These are phyloP conservation scores for Fennellomyces sp. DNA, from an alignment of 371 early-diverging fungal species.

Conservation along the genomic window DNA sequence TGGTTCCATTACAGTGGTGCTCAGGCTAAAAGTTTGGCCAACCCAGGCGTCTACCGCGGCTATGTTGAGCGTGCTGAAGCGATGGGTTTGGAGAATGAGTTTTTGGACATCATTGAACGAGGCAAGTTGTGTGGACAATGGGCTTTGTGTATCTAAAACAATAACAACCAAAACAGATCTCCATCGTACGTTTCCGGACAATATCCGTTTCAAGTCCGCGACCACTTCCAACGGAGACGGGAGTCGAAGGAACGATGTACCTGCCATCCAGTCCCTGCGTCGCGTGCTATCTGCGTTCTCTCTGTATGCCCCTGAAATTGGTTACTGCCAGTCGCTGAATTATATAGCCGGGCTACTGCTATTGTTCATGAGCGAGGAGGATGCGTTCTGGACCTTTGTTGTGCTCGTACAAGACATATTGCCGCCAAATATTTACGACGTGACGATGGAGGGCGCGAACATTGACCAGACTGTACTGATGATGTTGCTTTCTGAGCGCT, in stretches of 20 bases:
- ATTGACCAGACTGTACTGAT: slow-evolving; percentile 82
- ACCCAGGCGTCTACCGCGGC: slow-evolving; percentile 65
- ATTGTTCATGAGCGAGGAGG: slow-evolving; percentile 76
- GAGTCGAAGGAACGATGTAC: slow-evolving; percentile 13
- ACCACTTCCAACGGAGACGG: not conserved
- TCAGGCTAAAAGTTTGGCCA: slow-evolving; percentile 59
- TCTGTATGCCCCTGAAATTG: slow-evolving; percentile 68
- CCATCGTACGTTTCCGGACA: slow-evolving; percentile 86
- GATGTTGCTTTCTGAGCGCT: slow-evolving; percentile 58
- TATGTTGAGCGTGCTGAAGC: slow-evolving; percentile 57
- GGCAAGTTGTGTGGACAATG: too few species aligned
- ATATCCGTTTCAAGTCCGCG: slow-evolving; percentile 52
- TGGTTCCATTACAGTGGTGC: slow-evolving; percentile 90
- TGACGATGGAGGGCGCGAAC: slow-evolving; percentile 80
- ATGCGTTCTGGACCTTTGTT: slow-evolving; percentile 84
- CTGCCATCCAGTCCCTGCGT: slow-evolving; percentile 67
- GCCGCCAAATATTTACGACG: slow-evolving; percentile 79
- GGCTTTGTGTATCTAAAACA: too few species aligned
- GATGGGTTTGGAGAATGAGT: slow-evolving; percentile 59
- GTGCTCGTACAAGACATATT: slow-evolving; percentile 72
- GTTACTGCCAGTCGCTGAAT: slow-evolving; percentile 89
- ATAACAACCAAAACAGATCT: slow-evolving; percentile 52
- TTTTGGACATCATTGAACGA: slow-evolving; percentile 77
- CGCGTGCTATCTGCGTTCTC: slow-evolving; percentile 76
- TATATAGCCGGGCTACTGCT: slow-evolving; percentile 84